These are phyloP conservation scores for Bassia scoparia DNA, from an alignment of 148 eudicot species.

Conservation along the genomic window DNA sequence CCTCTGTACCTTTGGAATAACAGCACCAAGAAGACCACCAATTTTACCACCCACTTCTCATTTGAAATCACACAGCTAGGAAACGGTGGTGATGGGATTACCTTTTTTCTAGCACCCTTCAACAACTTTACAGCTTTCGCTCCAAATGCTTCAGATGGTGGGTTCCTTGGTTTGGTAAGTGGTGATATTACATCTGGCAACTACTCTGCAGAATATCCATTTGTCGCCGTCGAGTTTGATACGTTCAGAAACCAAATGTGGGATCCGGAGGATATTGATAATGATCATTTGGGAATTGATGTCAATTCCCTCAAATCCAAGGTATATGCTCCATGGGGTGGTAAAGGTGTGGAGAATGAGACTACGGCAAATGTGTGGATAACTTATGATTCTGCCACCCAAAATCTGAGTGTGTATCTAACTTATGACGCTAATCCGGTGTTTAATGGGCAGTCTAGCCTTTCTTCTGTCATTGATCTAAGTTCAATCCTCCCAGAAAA, in stretches of 20 bases:
- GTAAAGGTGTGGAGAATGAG: conserved; percentile 25
- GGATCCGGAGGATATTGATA: conserved; percentile 26
- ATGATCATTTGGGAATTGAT: conserved; percentile 46
- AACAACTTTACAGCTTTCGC: not conserved
- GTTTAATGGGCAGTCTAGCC: conserved; percentile 25
- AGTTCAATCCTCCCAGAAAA: conserved; percentile 30
- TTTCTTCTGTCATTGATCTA: conserved; percentile 35
- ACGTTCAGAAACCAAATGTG: conserved; percentile 19
- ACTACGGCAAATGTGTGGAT: conserved; percentile 35
- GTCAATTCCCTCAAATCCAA: conserved; percentile 38
- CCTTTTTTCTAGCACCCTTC: conserved; percentile 36
- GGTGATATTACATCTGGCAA: not conserved
- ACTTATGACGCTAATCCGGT: conserved; percentile 27
- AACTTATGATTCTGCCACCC: conserved; percentile 33
- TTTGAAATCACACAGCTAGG: conserved; percentile 26
- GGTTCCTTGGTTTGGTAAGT: conserved; percentile 31
- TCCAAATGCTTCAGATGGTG: conserved; percentile 30
- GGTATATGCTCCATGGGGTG: conserved; percentile 17
- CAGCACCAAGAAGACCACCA: conserved; percentile 12
- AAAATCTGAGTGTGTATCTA: conserved; percentile 36
- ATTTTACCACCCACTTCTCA: conserved; percentile 48
- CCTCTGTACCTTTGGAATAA: conserved; percentile 34
- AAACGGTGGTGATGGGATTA: conserved; percentile 35
- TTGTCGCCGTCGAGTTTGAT: conserved; percentile 52
- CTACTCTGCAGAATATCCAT: conserved; percentile 6